Conservation (phyloP, 257 asterid species). For the Lantana camara region DNA sequence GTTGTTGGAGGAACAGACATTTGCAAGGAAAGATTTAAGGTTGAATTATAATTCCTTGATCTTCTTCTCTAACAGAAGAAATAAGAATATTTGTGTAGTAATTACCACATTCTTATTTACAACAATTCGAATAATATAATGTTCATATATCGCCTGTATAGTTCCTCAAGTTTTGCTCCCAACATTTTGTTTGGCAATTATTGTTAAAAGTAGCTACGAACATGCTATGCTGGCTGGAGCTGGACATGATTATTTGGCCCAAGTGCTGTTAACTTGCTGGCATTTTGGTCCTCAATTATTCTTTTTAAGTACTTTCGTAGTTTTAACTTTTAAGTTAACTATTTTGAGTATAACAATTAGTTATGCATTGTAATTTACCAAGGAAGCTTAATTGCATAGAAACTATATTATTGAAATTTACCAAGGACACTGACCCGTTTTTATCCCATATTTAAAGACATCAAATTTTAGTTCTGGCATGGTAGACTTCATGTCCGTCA, state of each 20-base stretch:
- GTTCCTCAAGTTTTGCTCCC: neutral
- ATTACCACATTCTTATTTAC: neutral
- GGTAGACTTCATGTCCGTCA: no score
- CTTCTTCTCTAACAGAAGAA: neutral
- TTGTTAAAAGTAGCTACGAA: neutral
- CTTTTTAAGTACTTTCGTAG: neutral
- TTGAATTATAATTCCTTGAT: neutral
- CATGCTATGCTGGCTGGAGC: neutral
- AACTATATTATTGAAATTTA: no score
- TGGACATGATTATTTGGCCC: neutral
- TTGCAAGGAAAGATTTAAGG: conserved; percentile 15
- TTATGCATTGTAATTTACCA: no score
- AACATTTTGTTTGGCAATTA: neutral
- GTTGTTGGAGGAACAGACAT: conserved; percentile 8
- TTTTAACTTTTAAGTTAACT: no score
- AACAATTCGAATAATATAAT: neutral
- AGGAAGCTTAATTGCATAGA: no score
- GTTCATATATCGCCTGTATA: conserved; percentile 21
- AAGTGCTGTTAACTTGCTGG: neutral
- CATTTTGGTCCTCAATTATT: conserved; percentile 7
- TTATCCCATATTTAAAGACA: no score
- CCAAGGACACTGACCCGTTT: no score
- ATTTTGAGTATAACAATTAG: no score
- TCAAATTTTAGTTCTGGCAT: no score
- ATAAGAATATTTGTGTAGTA: neutral